Evolutionary conservation across 352 stramenopile genomes (phyloP), one percentile per base, ranked within the genome.

Genomic region (Phytopythium boreale): DNA sequence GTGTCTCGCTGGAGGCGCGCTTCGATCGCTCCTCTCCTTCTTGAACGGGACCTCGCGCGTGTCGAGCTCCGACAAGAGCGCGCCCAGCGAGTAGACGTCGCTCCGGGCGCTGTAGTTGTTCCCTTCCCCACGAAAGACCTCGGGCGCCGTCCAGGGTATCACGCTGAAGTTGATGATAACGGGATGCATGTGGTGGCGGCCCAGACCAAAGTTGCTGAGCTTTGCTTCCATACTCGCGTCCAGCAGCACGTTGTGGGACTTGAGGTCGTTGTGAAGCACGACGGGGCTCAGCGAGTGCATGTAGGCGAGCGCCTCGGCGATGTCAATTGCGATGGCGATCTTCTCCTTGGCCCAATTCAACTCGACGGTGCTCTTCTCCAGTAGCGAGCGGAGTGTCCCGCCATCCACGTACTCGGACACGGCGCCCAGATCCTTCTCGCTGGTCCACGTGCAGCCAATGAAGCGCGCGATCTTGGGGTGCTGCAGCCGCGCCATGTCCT

Each of bases 351-450:
- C 72, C 85, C 85, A 96, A 69, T 72, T 88, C 44, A 96, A 59
- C 24, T 93, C 82, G 47, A 93, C 84, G 75, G 88, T 90, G 62
- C 66, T 71, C 27, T 84, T 91, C 74, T 95, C 83, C 7, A 95
- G 64, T 56, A 95, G 70, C 66, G 82, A 89, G 59, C 84, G 84
- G 56, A 95, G 79, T 59, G 93, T 85, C 24, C 84, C 84, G 47
- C 87, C 84, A 61, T 93, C 83, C 83, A 93, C 93, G 70, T 92
- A 93, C 72, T 95, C 87, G 22, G 87, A 91, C 52, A 95, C 80
- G 29, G 73, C 83, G 37, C 79, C 75, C 43, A 95, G 67, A 51
- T 95, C 87, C 56, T 87, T 84, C 49, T 72, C 76, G 56, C 75
- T 88, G 41, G 84, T 89, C 87, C 87, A 95, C 63, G 82, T 93